Evolutionary conservation across 192 early-diverging fungal genomes (phyloP).

Genomic region (Diversispora eburnea): DNA sequence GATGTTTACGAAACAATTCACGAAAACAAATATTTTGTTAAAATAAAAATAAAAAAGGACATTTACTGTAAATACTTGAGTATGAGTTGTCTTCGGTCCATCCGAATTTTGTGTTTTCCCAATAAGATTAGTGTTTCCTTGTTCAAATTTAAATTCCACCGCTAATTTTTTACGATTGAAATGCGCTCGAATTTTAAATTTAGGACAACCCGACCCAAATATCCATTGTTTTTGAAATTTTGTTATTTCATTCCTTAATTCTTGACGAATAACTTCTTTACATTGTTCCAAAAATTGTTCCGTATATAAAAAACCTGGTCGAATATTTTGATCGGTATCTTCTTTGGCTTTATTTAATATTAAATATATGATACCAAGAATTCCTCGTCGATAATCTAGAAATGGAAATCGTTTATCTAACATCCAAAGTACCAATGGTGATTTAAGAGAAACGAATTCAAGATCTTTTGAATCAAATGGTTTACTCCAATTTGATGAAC

Average conservation of each 20-base stretch:
- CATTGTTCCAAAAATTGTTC: slow-evolving; percentile 75
- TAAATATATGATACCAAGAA: slow-evolving; percentile 76
- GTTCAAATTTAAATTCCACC: slow-evolving; percentile 83
- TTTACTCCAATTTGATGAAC: slow-evolving; percentile 55
- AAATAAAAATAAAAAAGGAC: not conserved
- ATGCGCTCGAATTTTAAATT: slow-evolving; percentile 73
- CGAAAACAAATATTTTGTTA: not conserved
- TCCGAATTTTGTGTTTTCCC: not conserved
- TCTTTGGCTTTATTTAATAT: slow-evolving; percentile 73
- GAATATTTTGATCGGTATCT: slow-evolving; percentile 55
- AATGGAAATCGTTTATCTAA: slow-evolving; percentile 81
- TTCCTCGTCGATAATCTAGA: slow-evolving; percentile 64
- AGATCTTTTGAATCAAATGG: slow-evolving; percentile 55
- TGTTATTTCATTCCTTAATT: slow-evolving; percentile 52
- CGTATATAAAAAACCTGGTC: slow-evolving; percentile 47
- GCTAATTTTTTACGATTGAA: slow-evolving; percentile 97
- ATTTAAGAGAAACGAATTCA: slow-evolving; percentile 82
- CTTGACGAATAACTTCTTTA: slow-evolving; percentile 83
- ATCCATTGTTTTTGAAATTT: slow-evolving; percentile 93
- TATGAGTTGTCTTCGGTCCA: not conserved
- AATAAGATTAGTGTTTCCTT: slow-evolving; percentile 60
- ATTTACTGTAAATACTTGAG: slow-evolving; percentile 23
- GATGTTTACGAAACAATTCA: too few relatives aligned
- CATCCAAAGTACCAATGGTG: slow-evolving; percentile 87
- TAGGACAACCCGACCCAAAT: slow-evolving; percentile 85